Conservation (phyloP, 768 basidiomycete species). For the Suillus occidentalis region DNA sequence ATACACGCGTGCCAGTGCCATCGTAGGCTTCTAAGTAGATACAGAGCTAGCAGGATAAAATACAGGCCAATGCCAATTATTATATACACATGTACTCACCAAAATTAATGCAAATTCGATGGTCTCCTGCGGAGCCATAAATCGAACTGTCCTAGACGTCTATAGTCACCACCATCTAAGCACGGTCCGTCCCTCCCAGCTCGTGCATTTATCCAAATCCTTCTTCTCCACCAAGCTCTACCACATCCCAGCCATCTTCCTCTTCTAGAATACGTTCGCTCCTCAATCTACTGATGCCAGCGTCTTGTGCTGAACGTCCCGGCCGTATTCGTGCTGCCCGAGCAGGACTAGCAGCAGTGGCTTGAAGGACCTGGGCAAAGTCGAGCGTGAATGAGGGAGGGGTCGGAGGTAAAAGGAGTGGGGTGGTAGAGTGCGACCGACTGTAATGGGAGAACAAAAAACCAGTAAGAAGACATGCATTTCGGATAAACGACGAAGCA, state of each 20-base stretch:
- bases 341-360: conserved; percentile 64
- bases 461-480: background rate
- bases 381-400: conserved; percentile 65
- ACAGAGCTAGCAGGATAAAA: background rate
- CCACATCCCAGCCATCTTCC: conserved; percentile 52
- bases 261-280: conserved; percentile 39
- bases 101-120: background rate
- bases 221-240: conserved; percentile 32
- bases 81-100: background rate
- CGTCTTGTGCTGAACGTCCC: conserved; percentile 12
- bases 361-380: conserved; percentile 78
- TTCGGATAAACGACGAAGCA: background rate
- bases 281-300: conserved; percentile 18
- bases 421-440: conserved; percentile 61
- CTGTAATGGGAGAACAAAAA: conserved; percentile 25
- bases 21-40: background rate
- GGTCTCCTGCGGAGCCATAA: background rate
- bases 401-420: conserved; percentile 60
- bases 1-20: background rate
- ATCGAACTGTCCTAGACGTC: background rate
- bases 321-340: conserved; percentile 32
- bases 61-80: background rate
- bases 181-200: background rate
- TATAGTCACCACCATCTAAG: background rate
- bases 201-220: conserved; percentile 15